Conservation (phyloP, 495 filamentous ascomycete species). For the Lophium mytilinum region DNA sequence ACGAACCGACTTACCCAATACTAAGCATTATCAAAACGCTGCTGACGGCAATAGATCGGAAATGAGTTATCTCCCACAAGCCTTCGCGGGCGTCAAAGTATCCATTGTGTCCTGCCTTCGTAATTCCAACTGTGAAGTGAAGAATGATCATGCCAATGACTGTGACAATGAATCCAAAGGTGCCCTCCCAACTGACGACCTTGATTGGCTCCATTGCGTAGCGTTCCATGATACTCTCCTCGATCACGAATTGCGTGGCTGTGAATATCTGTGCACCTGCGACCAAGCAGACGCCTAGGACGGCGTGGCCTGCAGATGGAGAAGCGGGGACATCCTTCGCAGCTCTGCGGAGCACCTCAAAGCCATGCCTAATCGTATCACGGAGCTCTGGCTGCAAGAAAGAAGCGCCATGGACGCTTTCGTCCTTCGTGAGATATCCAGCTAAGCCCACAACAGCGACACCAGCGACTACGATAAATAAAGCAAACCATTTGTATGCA, state of each 20-base stretch:
- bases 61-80: conserved; percentile 62
- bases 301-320: conserved; percentile 57
- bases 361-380: not conserved
- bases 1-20: conserved; percentile 62
- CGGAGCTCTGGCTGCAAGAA: conserved; percentile 3
- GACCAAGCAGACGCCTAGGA: conserved; percentile 81
- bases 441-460: conserved; percentile 87
- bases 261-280: conserved; percentile 94
- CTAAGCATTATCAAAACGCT: conserved; percentile 90
- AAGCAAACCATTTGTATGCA: conserved; percentile 80
- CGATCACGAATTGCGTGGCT: conserved; percentile 88
- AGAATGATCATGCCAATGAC: conserved; percentile 68
- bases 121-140: conserved; percentile 66
- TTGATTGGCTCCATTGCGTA: conserved; percentile 81
- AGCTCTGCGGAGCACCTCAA: conserved; percentile 21
- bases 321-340: conserved; percentile 31
- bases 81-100: conserved; percentile 88
- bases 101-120: conserved; percentile 63
- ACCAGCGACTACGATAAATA: conserved; percentile 78
- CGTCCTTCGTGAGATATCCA: conserved; percentile 62
- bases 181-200: conserved; percentile 92
- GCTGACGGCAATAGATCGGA: conserved; percentile 61
- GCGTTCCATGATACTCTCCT: conserved; percentile 88
- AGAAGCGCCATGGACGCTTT: conserved; percentile 33
- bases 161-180: conserved; percentile 86